These are phyloP conservation scores for Aureoboletus auriporus DNA, from an alignment of 768 basidiomycete genomes.

Conservation along the genomic window DNA sequence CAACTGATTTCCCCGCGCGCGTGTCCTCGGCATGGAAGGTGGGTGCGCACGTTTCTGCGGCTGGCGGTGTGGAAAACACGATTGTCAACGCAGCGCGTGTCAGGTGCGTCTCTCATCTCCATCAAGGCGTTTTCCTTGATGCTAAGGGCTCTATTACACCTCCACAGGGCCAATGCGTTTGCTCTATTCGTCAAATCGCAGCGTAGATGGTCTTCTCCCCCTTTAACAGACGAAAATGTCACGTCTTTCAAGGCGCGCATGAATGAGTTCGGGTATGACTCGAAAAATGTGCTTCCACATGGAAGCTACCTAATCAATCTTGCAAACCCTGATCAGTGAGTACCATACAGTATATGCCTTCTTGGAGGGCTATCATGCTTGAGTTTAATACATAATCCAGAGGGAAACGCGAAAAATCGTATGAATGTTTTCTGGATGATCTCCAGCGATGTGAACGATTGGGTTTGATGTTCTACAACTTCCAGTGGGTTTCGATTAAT, in stretches of 20 bases:
- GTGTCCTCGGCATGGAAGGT: constrained; percentile 54
- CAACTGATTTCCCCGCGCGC: constrained; percentile 29
- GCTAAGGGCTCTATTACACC: neutral
- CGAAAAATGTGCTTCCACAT: constrained; percentile 69
- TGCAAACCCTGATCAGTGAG: constrained; percentile 73
- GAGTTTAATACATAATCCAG: constrained; percentile 28
- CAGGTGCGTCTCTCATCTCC: constrained; percentile 40
- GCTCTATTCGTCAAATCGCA: constrained; percentile 85
- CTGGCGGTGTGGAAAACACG: constrained; percentile 75
- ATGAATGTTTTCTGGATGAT: constrained; percentile 80
- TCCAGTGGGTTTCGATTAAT: neutral
- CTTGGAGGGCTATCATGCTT: neutral
- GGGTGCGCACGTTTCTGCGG: constrained; percentile 81
- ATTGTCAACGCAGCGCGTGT: constrained; percentile 66
- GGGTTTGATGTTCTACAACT: constrained; percentile 73
- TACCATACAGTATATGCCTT: constrained; percentile 2
- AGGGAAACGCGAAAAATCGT: constrained; percentile 65
- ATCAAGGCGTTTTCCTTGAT: neutral
- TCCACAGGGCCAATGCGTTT: constrained; percentile 71
- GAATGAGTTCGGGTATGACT: constrained; percentile 56
- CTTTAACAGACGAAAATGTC: constrained; percentile 51
- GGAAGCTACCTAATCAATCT: constrained; percentile 85
- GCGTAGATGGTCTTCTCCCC: constrained; percentile 70
- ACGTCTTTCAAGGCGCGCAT: constrained; percentile 57
- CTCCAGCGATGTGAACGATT: constrained; percentile 73